Base-by-base conservation (phyloP, 2,329 filamentous ascomycete species). In the Trematosphaeria pertusa region DNA sequence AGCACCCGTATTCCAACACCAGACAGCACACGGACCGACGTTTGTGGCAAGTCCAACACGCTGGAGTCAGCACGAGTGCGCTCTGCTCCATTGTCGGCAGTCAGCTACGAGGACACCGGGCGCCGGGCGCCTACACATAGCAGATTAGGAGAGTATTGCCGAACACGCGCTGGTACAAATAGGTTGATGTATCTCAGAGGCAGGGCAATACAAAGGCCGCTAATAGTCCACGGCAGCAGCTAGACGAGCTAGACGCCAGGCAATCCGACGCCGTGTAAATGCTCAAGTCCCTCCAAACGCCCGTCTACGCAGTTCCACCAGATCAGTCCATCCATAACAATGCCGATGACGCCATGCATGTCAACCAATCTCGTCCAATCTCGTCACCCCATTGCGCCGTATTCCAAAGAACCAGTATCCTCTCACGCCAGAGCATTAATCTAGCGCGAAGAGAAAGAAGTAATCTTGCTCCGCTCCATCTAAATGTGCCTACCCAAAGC, bases 401-500 rank as follows among this genome's bases (percentile, higher is more conserved):
- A 28, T 12, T 28, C 24, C 24, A 7, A n/a, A n/a, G n/a, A 28
- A 28, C 24, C 12, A 12, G 12, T 28, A 28, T 28, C 24, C 24
- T 28, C 8, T 12, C n/a, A n/a, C n/a, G n/a, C n/a, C n/a, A n/a
- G n/a, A n/a, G n/a, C n/a, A n/a, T n/a, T n/a, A n/a, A n/a, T n/a
- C n/a, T n/a, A n/a, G n/a, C n/a, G n/a, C n/a, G n/a, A n/a, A n/a
- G n/a, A n/a, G n/a, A n/a, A n/a, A n/a, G n/a, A n/a, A n/a, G n/a
- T n/a, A n/a, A n/a, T n/a, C n/a, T n/a, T n/a, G n/a, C n/a, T n/a
- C n/a, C n/a, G n/a, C n/a, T n/a, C n/a, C n/a, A n/a, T n/a, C n/a
- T n/a, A n/a, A n/a, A n/a, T n/a, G n/a, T n/a, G n/a, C n/a, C 34
- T 31, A 41, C 38, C n/a, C 28, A 4, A 33, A 34, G 28, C 28